Base-by-base conservation (phyloP, 139 green algal species). In the Closterium sp. region DNA sequence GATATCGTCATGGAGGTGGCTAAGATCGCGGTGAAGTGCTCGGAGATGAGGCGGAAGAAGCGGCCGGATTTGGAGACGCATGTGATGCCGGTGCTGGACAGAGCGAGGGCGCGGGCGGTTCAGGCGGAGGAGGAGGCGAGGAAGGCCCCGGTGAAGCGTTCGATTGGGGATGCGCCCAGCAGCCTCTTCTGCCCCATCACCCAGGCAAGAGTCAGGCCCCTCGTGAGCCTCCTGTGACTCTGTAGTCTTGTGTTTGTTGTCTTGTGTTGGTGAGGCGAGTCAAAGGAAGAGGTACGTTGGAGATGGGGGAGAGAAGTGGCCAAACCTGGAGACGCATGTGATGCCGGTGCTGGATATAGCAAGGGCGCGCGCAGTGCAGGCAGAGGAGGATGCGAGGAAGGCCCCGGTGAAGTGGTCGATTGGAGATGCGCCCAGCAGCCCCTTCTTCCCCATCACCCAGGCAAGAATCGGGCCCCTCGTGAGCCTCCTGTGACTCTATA, bases 151-250 rank as follows among this genome's bases (percentile, higher is more conserved):
- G 66, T 19, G 5, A 36, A 55, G 28, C 16, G 81, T 6, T 30
- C 83, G 33, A 30, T 87, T 38, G 30, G 33, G 31, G 89, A 91
- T 36, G 89, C 89, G 84, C 90, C 90, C 90, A 92, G 90, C 84
- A 91, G 32, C 64, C 35, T 92, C 10, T 92, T 92, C 84, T 92
- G 90, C 84, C 90, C 90, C 33, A 92, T 92, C 85, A 92, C 84
- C 10, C 90, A 90, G 33, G 90, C 55, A 76, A 76, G 55, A 10
- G 84, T 31, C 10, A 30, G 84, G n/a, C 25, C 12, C 84, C 32
- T 87, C 23, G 43, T 69, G 43, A 69, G 30, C 55, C 28, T 12
- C 66, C 30, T 85, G 25, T 28, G 28, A 25, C 76, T 85, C 28
- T 85, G 76, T 85, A 30, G 76, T 30, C 28, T 25, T 85, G 76